Evolutionary conservation across 1,139 yeast species (phyloP), one percentile per base, ranked within the genome.

Genomic region (Geotrichum bryndzae): DNA sequence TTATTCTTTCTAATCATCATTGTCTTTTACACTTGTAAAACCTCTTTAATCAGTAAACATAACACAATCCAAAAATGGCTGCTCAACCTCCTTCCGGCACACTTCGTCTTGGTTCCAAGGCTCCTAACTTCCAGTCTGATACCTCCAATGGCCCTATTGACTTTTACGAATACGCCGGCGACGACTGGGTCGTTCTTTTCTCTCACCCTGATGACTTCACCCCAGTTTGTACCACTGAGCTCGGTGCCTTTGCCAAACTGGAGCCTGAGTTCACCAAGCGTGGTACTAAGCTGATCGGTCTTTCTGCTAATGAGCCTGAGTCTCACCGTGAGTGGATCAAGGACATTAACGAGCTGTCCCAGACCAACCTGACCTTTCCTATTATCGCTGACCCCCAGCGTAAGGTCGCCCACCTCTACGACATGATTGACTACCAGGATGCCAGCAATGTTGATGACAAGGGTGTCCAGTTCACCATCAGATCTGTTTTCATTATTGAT

Each of bases 171-270:
- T 89, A 79, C 79, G 80, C 86, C 65, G 91, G 90, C 55, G 84
- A 84, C 75, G 77, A 83, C 64, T 89, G 96, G 96, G 86, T 84
- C 62, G 83, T 89, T 63, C 81, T 89, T 69, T 89, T 89, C 78
- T 86, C 92, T 51, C 96, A 89, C 76, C 96, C 96, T 65, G 95
- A 86, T 72, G 95, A 88, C 73, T 88, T 86, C 80, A 89, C 96
- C 57, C 96, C 96, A 61, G 94, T 89, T 59, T 89, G 96, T 78
- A 89, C 96, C 68, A 89, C 96, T 63, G 96, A 89, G 79, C 81
- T 89, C 67, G 96, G 96, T 66, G 96, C 95, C 11, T 88, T 89
- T 70, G 91, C 94, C 70, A 84, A 86, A 74, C 81, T 89, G 72
- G 89, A 87, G 77, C 90, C 90, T 56, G 95, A 89, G 76, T 89